These are phyloP conservation scores for Aspergillus ibericus DNA, from an alignment of 2,329 filamentous ascomycete species.

Conservation along the genomic window DNA sequence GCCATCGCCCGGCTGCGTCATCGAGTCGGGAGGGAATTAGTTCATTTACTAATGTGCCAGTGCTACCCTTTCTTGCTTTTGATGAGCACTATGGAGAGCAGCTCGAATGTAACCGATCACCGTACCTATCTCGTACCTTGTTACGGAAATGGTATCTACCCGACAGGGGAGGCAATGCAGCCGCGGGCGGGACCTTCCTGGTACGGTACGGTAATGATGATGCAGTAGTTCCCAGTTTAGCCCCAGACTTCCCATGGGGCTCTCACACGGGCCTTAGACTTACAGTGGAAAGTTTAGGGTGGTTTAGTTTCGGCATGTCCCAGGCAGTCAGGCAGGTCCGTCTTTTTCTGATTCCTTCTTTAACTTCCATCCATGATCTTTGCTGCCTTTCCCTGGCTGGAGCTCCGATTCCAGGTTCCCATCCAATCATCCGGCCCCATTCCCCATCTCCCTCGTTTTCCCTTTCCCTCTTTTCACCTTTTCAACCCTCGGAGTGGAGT, in stretches of 20 bases:
- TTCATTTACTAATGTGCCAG: neutral
- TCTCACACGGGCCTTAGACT: conserved; percentile 15
- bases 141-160: neutral
- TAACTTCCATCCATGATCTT: conserved; percentile 5
- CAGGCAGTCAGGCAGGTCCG: conserved; percentile 4
- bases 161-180: neutral
- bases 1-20: neutral
- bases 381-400: conserved; percentile 6
- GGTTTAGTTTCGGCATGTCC: conserved; percentile 18
- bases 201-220: conserved; percentile 2
- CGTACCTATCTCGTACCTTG: neutral
- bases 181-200: neutral
- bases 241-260: conserved; percentile 11
- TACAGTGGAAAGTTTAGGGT: conserved; percentile 10
- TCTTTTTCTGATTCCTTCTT: conserved; percentile 13
- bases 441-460: neutral
- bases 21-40: neutral
- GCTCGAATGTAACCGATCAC: neutral
- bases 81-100: neutral
- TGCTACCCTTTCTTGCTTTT: neutral
- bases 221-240: conserved; percentile 9
- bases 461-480: neutral
- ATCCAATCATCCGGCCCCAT: conserved; percentile 10
- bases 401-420: conserved; percentile 9
- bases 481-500: neutral